Evolutionary conservation across 2,329 filamentous ascomycete species (phyloP), one percentile per base, ranked within the genome.

Genomic region (Esteya vermicola): DNA sequence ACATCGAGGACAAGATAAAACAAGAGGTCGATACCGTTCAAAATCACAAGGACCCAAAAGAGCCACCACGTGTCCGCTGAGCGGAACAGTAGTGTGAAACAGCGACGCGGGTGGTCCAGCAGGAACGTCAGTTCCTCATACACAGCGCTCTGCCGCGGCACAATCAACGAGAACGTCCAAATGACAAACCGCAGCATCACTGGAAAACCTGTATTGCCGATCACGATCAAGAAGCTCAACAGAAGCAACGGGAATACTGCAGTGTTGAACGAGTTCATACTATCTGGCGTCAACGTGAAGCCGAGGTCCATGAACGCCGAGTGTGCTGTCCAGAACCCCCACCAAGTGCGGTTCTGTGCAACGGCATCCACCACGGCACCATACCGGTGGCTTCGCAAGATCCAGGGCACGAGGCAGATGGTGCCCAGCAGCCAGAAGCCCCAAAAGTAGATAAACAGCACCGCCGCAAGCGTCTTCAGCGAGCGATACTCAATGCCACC

Each of bases 401-500:
- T 93, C 80, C 86, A 98, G 0, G 85, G 84, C 4, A 85, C 54
- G 12, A 95, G 59, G 48, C 77, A 78, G 22, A 85, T 55, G 28
- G 93, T 62, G 0, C 80, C 85, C 4, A 95, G 64, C 2, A 88
- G 51, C 51, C 86, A 84, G 51, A 93, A 95, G 1, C 81, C 78
- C 54, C 85, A 73, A 53, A 82, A 95, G 58, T 96, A 98, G 8
- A 62, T 64, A 4, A 82, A 68, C 18, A 96, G 64, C 23, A 96
- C 77, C 22, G 85, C 55, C 1, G 84, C 83, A 36, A 98, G 62
- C 3, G 85, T 85, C 57, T 94, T 93, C 44, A 98, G 58, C 0
- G 89, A 84, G 6, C 91, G 80, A 54, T 98, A 98, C 57, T 98
- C 91, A 47, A 98, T 94, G 18, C 91, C 91, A 10, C 91, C 91